Conservation (phyloP, 352 stramenopile species). For the Phytopythium chamaehyphon region DNA sequence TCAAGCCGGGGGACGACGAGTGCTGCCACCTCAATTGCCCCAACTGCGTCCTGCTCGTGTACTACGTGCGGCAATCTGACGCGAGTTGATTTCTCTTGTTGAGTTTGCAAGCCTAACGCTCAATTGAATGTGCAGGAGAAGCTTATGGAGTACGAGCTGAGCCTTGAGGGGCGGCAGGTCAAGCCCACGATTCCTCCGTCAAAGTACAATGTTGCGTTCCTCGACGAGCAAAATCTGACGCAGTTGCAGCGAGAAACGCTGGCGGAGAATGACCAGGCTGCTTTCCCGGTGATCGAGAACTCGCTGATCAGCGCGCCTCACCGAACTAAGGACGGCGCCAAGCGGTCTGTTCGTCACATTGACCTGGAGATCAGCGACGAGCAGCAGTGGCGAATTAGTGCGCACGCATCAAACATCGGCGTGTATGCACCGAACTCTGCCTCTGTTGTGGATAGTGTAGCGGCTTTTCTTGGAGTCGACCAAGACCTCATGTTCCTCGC, state of each 20-base stretch:
- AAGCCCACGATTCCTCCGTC: conserved; percentile 19
- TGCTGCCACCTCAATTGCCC: conserved; percentile 83
- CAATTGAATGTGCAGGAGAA: conserved; percentile 50
- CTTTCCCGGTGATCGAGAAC: conserved; percentile 54
- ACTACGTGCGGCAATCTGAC: conserved; percentile 43
- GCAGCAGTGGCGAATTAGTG: conserved; percentile 42
- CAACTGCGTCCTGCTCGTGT: conserved; percentile 84
- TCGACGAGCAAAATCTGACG: conserved; percentile 13
- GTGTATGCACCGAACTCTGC: conserved; percentile 72
- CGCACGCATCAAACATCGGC: conserved; percentile 72
- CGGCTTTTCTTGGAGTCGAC: conserved; percentile 50
- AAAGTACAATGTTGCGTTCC: conserved; percentile 49
- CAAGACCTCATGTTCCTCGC: conserved; percentile 42
- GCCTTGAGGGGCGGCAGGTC: conserved; percentile 27
- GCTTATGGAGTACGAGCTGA: conserved; percentile 79
- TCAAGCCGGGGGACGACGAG: conserved; percentile 72
- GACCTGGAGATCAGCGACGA: conserved; percentile 43
- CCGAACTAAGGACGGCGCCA: conserved; percentile 45
- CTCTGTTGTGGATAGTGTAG: conserved; percentile 41
- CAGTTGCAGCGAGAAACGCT: conserved; percentile 26
- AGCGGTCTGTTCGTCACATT: conserved; percentile 67
- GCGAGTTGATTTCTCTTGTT: background rate
- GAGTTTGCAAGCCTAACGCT: background rate
- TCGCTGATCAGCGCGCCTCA: conserved; percentile 56
- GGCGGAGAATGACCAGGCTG: conserved; percentile 24